A percentile compares a stretch with the other conserved stretches of the same genome.
Conservation (phyloP, 805 yeast genomes). For the Candida pseudoglaebosa region DNA sequence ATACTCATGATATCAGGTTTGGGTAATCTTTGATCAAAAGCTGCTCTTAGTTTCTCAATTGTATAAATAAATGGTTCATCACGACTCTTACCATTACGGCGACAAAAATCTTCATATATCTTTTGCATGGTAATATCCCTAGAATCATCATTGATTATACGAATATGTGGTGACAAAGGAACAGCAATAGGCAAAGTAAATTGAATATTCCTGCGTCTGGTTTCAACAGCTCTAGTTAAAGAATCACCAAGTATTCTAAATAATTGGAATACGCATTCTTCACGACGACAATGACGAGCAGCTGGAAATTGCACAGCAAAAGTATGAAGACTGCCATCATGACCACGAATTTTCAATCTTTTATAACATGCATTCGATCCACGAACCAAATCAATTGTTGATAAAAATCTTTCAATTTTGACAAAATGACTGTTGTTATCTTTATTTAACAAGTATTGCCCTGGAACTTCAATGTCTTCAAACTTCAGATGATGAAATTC, state of each 20-base stretch:
- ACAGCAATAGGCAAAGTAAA: constrained; percentile 89
- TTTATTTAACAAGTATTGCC: constrained; percentile 85
- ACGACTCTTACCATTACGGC: constrained; percentile 63
- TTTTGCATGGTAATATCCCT: constrained; percentile 72
- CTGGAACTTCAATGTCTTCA: constrained; percentile 96
- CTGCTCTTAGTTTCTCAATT: constrained; percentile 81
- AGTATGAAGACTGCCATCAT: constrained; percentile 86
- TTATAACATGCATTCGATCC: constrained; percentile 90
- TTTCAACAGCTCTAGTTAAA: constrained; percentile 75
- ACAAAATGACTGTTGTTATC: constrained; percentile 88
- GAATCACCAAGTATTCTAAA: constrained; percentile 86
- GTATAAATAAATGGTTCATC: constrained; percentile 90
- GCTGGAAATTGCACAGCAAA: constrained; percentile 98
- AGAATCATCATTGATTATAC: constrained; percentile 81
- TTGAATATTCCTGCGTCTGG: constrained; percentile 78
- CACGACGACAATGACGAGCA: constrained; percentile 94
- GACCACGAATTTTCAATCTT: constrained; percentile 84
- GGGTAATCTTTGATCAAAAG: constrained; percentile 89
- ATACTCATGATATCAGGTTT: constrained; percentile 88
- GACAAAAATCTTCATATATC: constrained; percentile 85
- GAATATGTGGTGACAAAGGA: constrained; percentile 90
- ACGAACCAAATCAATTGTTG: constrained; percentile 81
- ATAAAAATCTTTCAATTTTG: constrained; percentile 89
- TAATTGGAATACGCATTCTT: constrained; percentile 88
- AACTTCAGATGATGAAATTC: constrained; percentile 98